Evolutionary conservation across 371 early-diverging fungal genomes (phyloP).

Genomic region (Mucor saturninus): DNA sequence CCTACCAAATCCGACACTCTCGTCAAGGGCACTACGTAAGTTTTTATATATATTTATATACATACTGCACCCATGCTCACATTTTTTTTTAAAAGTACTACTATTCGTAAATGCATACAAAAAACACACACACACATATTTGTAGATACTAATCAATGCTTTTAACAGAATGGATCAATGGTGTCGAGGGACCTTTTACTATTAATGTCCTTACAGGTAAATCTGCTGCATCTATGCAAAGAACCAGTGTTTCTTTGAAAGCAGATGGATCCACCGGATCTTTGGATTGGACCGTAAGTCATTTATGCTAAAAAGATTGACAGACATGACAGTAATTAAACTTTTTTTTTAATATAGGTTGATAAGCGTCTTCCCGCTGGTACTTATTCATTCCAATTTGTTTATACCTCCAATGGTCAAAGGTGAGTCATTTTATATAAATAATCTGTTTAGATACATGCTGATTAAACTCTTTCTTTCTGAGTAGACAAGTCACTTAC

Average conservation of each 20-base stretch:
- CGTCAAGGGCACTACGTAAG: too few relatives aligned
- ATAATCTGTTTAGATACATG: background rate
- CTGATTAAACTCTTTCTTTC: background rate
- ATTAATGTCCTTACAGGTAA: constrained; percentile 13
- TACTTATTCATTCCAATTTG: constrained; percentile 16
- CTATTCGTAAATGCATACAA: background rate
- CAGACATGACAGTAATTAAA: background rate
- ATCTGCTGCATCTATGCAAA: background rate
- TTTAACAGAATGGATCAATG: constrained; percentile 14
- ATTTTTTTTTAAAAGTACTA: background rate
- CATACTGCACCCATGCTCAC: too few relatives aligned
- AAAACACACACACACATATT: background rate
- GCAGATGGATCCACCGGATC: background rate
- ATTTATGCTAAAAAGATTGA: background rate
- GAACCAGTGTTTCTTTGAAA: background rate
- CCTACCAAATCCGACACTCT: too few relatives aligned
- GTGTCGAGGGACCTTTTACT: constrained; percentile 1
- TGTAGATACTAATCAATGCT: background rate
- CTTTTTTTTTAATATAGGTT: constrained; percentile 8
- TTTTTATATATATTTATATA: too few relatives aligned
- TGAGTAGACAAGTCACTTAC: constrained; percentile 4
- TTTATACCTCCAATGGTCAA: constrained; percentile 3
- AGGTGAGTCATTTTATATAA: background rate
- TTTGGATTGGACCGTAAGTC: constrained; percentile 14
- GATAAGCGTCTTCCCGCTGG: background rate